phyloP scores from a whole-genome alignment of 345 rosid species.

The Lepidium sativum region DNA sequence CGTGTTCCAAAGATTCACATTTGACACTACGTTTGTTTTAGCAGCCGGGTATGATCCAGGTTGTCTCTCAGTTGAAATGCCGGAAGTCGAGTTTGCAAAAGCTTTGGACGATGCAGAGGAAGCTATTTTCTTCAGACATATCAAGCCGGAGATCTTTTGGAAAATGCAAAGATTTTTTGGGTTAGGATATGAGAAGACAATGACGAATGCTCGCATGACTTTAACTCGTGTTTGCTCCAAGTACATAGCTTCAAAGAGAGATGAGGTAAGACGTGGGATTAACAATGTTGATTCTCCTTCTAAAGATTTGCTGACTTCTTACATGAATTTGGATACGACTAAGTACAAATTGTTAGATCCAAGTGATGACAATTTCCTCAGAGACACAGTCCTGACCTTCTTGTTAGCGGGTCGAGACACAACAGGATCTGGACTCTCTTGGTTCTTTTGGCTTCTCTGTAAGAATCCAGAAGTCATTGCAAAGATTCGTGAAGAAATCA shows the following conservation, averaged over 20 bases:
- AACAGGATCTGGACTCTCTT: conserved; percentile 31
- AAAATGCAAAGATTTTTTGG: conserved; percentile 26
- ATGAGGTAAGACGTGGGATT: conserved; percentile 12
- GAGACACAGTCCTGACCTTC: conserved; percentile 44
- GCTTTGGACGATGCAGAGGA: conserved; percentile 36
- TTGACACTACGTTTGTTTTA: conserved; percentile 37
- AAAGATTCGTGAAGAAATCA: conserved; percentile 43
- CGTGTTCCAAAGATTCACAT: conserved; percentile 35
- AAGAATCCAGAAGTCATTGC: conserved; percentile 21
- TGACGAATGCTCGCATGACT: conserved; percentile 19
- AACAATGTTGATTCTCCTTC: conserved; percentile 3
- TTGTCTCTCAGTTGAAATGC: conserved; percentile 32
- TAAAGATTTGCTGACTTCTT: conserved; percentile 34
- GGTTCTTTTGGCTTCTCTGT: conserved; percentile 47
- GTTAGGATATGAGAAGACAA: conserved; percentile 35
- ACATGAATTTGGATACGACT: conserved; percentile 18
- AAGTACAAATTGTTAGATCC: conserved; percentile 16
- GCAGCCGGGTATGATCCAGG: conserved; percentile 45
- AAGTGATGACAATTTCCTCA: conserved; percentile 34
- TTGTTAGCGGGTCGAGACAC: conserved; percentile 54
- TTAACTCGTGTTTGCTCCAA: conserved; percentile 14
- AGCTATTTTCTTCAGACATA: conserved; percentile 19
- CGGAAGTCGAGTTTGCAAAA: conserved; percentile 19
- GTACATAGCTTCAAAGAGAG: conserved; percentile 28
- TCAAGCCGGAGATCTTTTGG: conserved; percentile 31